Evolutionary conservation across 2,329 filamentous ascomycete species (phyloP), one percentile per base, ranked within the genome.

Genomic region (Pyricularia sp.): DNA sequence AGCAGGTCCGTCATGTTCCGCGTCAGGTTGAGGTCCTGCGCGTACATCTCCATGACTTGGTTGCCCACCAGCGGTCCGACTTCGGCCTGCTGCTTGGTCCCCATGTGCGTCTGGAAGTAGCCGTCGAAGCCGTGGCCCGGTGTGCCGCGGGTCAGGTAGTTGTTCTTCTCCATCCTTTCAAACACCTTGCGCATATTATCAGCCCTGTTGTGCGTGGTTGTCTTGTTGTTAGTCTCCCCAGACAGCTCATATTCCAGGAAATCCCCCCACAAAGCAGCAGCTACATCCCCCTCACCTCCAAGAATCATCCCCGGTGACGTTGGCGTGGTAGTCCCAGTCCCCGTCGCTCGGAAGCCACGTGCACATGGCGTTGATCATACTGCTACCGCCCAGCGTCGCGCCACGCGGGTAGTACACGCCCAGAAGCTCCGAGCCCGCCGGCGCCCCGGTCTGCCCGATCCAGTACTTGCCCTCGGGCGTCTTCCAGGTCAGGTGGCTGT

Each of bases 71-170:
- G 62, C 49, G 65, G 59, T 9, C 66, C 31, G 55, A 31, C 2
- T 26, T 31, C 22, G 1, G 66, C 65, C 62, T 66, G 65, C 55
- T 24, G 19, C 62, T 12, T 69, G 70, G 64, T 19, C 31, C 26
- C 64, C 65, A 67, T 67, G 30, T 68, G 68, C 10, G 70, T 71
- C 65, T 68, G 60, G 65, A 80, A 70, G 70, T 73, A 79, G 12
- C 78, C 78, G 31, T 72, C 68, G 65, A 75, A 79, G 3, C 78
- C 78, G 62, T 80, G 78, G 0, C 77, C 78, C 0, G 73, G 55
- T 2, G 74, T 74, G 9, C 72, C 73, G 16, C 70, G 70, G 0
- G 76, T 71, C 0, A 78, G 69, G 64, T 80, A 79, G 64, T 76
- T 73, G 68, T 78, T 77, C 35, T 74, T 73, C 69, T 82, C 79